phyloP scores from a whole-genome alignment of 2,329 filamentous ascomycete species.

The Botrytis squamosa region DNA sequence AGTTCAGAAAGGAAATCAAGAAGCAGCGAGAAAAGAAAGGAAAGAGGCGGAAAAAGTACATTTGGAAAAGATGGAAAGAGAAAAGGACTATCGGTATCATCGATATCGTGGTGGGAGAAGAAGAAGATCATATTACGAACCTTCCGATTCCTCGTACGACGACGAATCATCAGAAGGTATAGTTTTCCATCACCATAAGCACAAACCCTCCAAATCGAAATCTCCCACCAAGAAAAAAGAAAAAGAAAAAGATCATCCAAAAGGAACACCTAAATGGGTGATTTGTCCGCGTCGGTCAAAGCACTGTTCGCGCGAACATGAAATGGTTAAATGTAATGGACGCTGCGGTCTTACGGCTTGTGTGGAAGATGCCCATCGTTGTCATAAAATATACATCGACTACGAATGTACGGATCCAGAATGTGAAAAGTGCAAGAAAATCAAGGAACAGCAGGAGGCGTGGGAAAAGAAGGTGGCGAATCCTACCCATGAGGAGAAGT shows the following conservation, averaged over 20 bases:
- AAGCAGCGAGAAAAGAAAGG: background rate
- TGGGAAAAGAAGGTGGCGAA: background rate
- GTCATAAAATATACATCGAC: background rate
- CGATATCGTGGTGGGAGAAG: background rate
- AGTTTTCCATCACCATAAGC: background rate
- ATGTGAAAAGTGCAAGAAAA: background rate
- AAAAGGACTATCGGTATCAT: background rate
- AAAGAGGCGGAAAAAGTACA: background rate
- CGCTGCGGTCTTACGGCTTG: background rate
- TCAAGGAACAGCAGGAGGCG: background rate
- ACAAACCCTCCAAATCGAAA: background rate
- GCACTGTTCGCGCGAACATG: background rate
- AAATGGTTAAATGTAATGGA: background rate
- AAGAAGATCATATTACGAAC: background rate
- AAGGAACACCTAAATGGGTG: background rate
- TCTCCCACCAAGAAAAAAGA: background rate
- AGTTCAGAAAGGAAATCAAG: background rate
- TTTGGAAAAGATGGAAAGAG: background rate
- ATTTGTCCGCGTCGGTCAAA: background rate
- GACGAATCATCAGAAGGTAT: background rate
- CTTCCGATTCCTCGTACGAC: background rate
- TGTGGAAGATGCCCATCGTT: background rate
- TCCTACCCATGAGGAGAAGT: background rate
- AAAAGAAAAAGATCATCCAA: background rate
- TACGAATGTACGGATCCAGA: background rate